Conservation (phyloP, 805 yeast genomes). For the Kodamaea kakaduensis region DNA sequence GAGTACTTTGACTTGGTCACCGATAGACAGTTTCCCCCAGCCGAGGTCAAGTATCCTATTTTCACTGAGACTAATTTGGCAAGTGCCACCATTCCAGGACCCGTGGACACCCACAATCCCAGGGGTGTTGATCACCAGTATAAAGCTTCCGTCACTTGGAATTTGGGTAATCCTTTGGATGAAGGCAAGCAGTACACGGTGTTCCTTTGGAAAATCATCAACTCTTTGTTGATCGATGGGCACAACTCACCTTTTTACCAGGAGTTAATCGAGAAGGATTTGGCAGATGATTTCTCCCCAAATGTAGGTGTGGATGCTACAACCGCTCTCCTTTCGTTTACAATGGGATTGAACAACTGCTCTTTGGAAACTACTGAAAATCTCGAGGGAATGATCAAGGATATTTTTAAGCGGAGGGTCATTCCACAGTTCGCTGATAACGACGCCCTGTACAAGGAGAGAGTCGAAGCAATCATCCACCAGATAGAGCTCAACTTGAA, state of each 20-base stretch:
- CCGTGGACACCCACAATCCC: slow-evolving; percentile 54
- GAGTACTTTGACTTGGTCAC: slow-evolving; percentile 45
- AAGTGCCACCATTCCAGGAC: slow-evolving; percentile 51
- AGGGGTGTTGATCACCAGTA: slow-evolving; percentile 69
- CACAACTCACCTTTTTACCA: slow-evolving; percentile 90
- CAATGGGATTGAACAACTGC: slow-evolving; percentile 83
- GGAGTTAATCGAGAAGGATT: slow-evolving; percentile 76
- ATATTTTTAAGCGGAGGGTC: slow-evolving; percentile 42
- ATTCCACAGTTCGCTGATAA: slow-evolving; percentile 27
- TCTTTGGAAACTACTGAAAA: slow-evolving; percentile 40
- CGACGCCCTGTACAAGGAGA: slow-evolving; percentile 23
- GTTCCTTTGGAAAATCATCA: slow-evolving; percentile 66
- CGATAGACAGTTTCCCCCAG: slow-evolving; percentile 25
- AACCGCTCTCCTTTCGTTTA: slow-evolving; percentile 71
- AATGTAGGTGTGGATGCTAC: slow-evolving; percentile 85
- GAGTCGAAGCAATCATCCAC: slow-evolving; percentile 83
- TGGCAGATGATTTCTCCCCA: slow-evolving; percentile 81
- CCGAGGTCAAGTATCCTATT: slow-evolving; percentile 45
- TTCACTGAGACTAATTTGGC: slow-evolving; percentile 21
- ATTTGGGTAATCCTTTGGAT: slow-evolving; percentile 63
- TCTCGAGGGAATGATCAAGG: slow-evolving; percentile 46
- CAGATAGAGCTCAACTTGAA: slow-evolving; percentile 81
- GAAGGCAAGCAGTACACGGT: slow-evolving; percentile 55
- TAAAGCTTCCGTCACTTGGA: slow-evolving; percentile 86
- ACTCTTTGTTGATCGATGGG: slow-evolving; percentile 77